These are phyloP conservation scores for Nematodospora valgi DNA, from an alignment of 805 yeast species.

Conservation along the genomic window DNA sequence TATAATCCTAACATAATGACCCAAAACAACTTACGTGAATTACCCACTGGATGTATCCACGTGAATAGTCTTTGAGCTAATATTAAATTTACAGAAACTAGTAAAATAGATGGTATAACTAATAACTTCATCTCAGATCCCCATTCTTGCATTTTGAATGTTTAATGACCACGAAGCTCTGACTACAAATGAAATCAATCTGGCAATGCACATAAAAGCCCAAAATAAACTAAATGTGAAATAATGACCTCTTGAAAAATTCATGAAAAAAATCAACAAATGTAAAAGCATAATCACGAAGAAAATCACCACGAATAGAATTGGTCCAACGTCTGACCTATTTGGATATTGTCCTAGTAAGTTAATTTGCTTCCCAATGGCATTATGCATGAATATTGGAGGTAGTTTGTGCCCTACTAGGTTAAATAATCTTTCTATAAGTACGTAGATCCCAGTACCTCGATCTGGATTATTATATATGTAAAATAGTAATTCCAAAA, in stretches of 20 bases:
- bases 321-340: conserved; percentile 54
- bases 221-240: conserved; percentile 53
- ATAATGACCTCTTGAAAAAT: conserved; percentile 52
- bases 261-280: conserved; percentile 40
- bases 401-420: conserved; percentile 40
- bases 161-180: conserved; percentile 59
- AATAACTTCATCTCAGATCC: conserved; percentile 57
- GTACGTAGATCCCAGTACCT: conserved; percentile 7
- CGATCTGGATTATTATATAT: conserved; percentile 3
- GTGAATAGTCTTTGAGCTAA: conserved; percentile 71
- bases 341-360: conserved; percentile 64
- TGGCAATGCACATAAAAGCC: conserved; percentile 45
- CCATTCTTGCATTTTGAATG: conserved; percentile 42
- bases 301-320: conserved; percentile 52
- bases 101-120: conserved; percentile 51
- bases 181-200: conserved; percentile 55
- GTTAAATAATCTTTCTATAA: conserved; percentile 20
- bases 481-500: not conserved
- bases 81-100: conserved; percentile 57
- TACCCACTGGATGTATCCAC: conserved; percentile 73
- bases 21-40: conserved; percentile 51
- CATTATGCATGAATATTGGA: conserved; percentile 27
- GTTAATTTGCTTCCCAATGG: conserved; percentile 39
- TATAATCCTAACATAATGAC: conserved; percentile 47
- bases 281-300: conserved; percentile 44